These are phyloP conservation scores for Candida germanica DNA, from an alignment of 805 yeast species.

Conservation along the genomic window DNA sequence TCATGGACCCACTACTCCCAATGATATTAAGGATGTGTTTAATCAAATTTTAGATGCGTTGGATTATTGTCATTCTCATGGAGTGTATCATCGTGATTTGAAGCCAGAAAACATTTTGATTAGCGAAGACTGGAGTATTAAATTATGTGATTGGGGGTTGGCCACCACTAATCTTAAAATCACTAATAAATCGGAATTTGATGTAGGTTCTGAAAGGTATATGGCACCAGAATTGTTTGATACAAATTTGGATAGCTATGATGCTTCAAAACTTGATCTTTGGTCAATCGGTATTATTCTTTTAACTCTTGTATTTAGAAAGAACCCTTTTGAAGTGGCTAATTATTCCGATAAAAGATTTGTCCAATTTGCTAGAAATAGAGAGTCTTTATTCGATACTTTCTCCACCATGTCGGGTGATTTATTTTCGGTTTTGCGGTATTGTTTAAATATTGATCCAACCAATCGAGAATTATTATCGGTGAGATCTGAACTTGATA, in stretches of 20 bases:
- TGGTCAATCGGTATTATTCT: conserved; percentile 89
- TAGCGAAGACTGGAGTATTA: conserved; percentile 54
- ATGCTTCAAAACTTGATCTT: conserved; percentile 77
- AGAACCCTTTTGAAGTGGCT: conserved; percentile 83
- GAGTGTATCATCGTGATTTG: conserved; percentile 54
- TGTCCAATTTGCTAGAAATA: conserved; percentile 77
- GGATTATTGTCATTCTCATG: conserved; percentile 46
- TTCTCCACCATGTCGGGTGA: conserved; percentile 87
- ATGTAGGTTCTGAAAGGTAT: conserved; percentile 85
- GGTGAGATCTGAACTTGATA: conserved; percentile 58
- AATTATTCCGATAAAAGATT: conserved; percentile 78
- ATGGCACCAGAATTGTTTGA: conserved; percentile 95
- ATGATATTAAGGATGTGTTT: conserved; percentile 54
- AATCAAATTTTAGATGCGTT: conserved; percentile 49
- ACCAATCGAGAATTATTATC: conserved; percentile 65
- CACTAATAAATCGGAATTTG: conserved; percentile 58
- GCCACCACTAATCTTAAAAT: conserved; percentile 53
- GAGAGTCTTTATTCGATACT: conserved; percentile 88
- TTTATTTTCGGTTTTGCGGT: conserved; percentile 78
- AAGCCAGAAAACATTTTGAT: conserved; percentile 58
- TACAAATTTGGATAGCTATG: conserved; percentile 53
- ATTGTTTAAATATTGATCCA: conserved; percentile 81
- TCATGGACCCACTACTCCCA: conserved; percentile 58
- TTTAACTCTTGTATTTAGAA: conserved; percentile 80
- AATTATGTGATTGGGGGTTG: conserved; percentile 58